Conservation (phyloP, 140 eudicot species). For the Bidens hawaiensis region DNA sequence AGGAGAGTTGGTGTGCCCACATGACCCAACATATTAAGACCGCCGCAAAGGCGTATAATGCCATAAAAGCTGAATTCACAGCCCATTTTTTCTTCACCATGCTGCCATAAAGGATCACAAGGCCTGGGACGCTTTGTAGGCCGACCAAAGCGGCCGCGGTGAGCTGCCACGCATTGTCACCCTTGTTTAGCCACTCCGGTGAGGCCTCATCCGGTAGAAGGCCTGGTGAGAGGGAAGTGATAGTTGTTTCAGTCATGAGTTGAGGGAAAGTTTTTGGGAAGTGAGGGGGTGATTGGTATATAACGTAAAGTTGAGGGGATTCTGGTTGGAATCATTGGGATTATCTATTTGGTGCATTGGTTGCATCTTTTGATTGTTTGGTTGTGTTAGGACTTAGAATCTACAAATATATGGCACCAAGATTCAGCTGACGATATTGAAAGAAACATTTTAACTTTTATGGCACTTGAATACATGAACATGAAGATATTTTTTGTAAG, state of each 20-base stretch:
- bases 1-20: conserved; percentile 10
- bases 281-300: conserved; percentile 7
- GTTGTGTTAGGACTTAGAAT: background rate
- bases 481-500: background rate
- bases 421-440: background rate
- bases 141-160: conserved; percentile 1
- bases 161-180: conserved; percentile 6
- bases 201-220: conserved; percentile 10
- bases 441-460: background rate
- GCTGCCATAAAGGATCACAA: conserved; percentile 11
- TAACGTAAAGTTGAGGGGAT: conserved; percentile 7
- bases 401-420: background rate
- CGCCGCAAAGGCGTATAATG: conserved; percentile 3
- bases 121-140: conserved; percentile 2
- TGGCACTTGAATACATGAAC: background rate
- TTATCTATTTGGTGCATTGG: conserved; percentile 1
- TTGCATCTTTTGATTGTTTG: background rate
- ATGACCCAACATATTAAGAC: conserved; percentile 8
- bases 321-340: background rate
- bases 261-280: background rate
- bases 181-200: conserved; percentile 8
- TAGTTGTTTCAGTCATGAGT: background rate
- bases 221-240: background rate
- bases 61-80: conserved; percentile 3
- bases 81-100: conserved; percentile 15